Conservation (phyloP, 1,139 yeast genomes). For the Nakaseomyces kungkrabaensis region DNA sequence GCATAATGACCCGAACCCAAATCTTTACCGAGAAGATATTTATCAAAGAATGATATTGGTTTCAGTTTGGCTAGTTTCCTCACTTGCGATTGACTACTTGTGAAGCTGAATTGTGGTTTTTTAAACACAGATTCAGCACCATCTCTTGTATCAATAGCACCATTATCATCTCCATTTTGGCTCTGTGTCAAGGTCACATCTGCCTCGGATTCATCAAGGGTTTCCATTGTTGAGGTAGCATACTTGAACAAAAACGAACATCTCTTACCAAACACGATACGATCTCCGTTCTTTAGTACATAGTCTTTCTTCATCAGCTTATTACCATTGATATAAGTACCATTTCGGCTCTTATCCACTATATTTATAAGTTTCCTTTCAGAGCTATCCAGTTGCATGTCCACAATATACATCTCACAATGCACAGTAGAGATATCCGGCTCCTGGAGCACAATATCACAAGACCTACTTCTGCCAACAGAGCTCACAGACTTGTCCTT, state of each 20-base stretch:
- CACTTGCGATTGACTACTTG: conserved; percentile 17
- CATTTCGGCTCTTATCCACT: conserved; percentile 56
- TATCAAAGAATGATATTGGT: conserved; percentile 40
- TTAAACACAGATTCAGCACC: conserved; percentile 17
- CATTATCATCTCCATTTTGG: neutral
- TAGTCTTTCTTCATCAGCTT: conserved; percentile 40
- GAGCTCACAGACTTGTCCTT: conserved; percentile 13
- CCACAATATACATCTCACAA: conserved; percentile 40
- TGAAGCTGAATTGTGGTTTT: conserved; percentile 20
- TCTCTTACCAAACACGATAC: conserved; percentile 50
- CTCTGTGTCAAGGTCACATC: conserved; percentile 1
- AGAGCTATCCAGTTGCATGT: conserved; percentile 31
- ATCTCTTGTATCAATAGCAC: conserved; percentile 4
- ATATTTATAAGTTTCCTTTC: conserved; percentile 39
- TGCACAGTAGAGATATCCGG: conserved; percentile 61
- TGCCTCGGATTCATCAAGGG: neutral
- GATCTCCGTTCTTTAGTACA: conserved; percentile 55
- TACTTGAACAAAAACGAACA: conserved; percentile 51
- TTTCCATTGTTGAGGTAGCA: conserved; percentile 6
- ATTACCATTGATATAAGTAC: conserved; percentile 54
- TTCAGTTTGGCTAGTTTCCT: conserved; percentile 11
- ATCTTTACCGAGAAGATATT: conserved; percentile 50
- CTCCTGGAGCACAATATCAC: conserved; percentile 48
- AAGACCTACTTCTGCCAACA: conserved; percentile 54
- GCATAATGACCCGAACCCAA: conserved; percentile 76